phyloP scores from a whole-genome alignment of 345 rosid species.

The Zanthoxylum bungeanum region DNA sequence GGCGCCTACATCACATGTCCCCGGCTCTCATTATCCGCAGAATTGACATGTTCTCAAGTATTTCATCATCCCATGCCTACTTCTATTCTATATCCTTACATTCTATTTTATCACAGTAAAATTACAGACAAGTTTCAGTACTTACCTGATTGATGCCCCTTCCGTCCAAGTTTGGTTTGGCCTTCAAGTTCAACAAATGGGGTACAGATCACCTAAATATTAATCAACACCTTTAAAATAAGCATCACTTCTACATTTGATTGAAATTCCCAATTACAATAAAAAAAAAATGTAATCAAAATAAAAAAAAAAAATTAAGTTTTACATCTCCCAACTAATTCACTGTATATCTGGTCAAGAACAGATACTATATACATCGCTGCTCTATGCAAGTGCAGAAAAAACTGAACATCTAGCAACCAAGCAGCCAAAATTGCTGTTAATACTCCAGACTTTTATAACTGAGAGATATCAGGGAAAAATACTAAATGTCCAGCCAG shows the following conservation, averaged over 20 bases:
- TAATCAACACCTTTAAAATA: neutral
- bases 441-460: neutral
- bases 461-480: neutral
- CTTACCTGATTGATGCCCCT: neutral
- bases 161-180: neutral
- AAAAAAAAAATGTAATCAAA: neutral
- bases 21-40: too few species aligned
- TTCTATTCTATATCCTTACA: neutral
- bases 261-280: neutral
- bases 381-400: neutral
- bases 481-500: neutral
- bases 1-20: too few species aligned
- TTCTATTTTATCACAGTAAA: neutral
- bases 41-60: too few species aligned
- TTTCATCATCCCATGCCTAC: neutral
- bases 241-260: neutral
- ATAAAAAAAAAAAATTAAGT: neutral
- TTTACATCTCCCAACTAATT: slow-evolving; percentile 2
- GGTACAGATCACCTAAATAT: neutral
- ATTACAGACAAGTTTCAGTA: neutral
- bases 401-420: neutral
- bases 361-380: neutral
- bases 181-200: neutral
- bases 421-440: slow-evolving; percentile 25
- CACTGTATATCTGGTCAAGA: neutral